Base-by-base conservation (phyloP, 352 stramenopile species). In the Globisporangium takayamanum region DNA sequence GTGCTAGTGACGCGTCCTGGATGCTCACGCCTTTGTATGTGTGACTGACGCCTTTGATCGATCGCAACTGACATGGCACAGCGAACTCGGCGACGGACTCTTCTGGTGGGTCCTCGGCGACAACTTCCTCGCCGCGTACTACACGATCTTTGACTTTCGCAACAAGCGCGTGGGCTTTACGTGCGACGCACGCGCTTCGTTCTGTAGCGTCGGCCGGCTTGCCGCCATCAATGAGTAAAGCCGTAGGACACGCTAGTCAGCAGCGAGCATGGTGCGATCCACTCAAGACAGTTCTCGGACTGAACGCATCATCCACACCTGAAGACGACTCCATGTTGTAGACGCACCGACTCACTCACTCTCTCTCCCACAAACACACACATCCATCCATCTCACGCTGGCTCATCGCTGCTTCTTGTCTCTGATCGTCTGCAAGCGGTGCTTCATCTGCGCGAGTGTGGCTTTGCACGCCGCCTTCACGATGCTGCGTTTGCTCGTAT, bases 31-130 rank as follows among this genome's bases (percentile, higher is more conserved):
- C 39, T 25, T 48, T 33, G 28, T 50, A 2, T 55, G n/a, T 12
- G 3, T 36, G 22, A 39, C 14, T 41, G 11, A 18, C 15, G 25
- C n/a, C 30, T 36, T 12, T n/a, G 18, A 48, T 44, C 15, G 26
- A 25, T 51, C 36, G 16, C 26, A 7, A 22, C 16, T 4, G 30
- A 36, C 7, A 7, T 7, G 30, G 2, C 3, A 36, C 48, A 78
- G 69, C 7, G 69, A 70, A 50, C 52, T 80, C 26, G 72, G 71
- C 37, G 68, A 82, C 3, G 68, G 69, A 0, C 47, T 73, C 26
- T 73, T 60, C 50, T 88, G 77, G 72, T 89, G 79, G 79, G 76
- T 88, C 28, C 63, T 88, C 1, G 77, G 79, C 15, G 76, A 85
- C 55, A 71, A 62, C 30, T 88, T 89, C 64, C 59, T 87, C 30